phyloP scores from a whole-genome alignment of 176 grass and related monocot species.

The Oryza australiensis region DNA sequence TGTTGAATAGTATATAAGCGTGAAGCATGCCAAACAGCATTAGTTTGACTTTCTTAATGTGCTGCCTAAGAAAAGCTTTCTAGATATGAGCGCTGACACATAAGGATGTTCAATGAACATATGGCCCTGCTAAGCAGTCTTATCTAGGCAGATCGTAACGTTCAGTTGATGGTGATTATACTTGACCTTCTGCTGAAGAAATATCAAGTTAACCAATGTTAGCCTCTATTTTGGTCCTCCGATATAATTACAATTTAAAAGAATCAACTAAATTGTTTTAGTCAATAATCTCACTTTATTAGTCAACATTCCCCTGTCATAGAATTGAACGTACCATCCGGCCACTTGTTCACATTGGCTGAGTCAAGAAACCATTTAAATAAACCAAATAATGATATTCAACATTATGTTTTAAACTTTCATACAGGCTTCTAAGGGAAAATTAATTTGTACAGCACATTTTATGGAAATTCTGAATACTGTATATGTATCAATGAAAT shows the following conservation, averaged over 20 bases:
- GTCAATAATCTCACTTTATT: slow-evolving; percentile 11
- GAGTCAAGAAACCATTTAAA: slow-evolving; percentile 27
- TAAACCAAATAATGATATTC: slow-evolving; percentile 14
- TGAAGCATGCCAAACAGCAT: neutral
- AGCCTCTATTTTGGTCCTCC: slow-evolving; percentile 11
- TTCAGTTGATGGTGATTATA: slow-evolving; percentile 9
- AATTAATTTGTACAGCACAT: neutral
- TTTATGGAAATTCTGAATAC: neutral
- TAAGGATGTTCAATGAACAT: neutral
- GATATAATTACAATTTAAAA: neutral
- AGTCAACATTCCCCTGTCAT: neutral
- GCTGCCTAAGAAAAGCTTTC: neutral
- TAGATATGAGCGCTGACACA: neutral
- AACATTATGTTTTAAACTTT: neutral
- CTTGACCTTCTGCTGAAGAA: slow-evolving; percentile 11
- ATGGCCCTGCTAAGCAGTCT: neutral
- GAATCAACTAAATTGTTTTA: neutral
- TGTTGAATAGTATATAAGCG: neutral
- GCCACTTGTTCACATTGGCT: slow-evolving; percentile 7
- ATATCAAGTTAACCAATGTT: neutral
- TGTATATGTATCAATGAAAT: neutral
- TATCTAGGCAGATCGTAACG: neutral
- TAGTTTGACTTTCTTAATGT: neutral
- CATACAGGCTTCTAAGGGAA: neutral
- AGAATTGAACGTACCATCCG: slow-evolving; percentile 3